Evolutionary conservation across 2,329 filamentous ascomycete genomes (phyloP), one percentile per base, ranked within the genome.

Genomic region (Colletotrichum paranaense): DNA sequence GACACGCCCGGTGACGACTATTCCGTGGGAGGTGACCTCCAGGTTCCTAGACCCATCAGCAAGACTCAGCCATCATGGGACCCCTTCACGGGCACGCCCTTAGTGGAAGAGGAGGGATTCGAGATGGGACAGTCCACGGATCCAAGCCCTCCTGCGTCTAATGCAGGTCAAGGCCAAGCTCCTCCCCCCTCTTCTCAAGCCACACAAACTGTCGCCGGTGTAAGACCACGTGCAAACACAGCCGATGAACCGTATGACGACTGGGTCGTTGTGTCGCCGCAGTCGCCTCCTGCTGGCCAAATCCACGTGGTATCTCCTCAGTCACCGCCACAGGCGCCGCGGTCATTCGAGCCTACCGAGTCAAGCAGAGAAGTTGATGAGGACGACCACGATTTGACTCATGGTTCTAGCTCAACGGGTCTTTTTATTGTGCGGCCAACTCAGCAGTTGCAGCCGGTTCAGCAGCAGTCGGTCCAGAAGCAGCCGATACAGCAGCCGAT

Each of bases 31-130:
- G 58, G 59, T 30, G 60, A 75, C 67, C 72, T 77, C 59, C 74
- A 75, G 53, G 59, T 77, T 28, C 77, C 80, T 22, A 76, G 78
- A n/a, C 79, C 81, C 32, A 81, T 82, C 38, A 78, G 79, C 64
- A 82, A 83, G 75, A 75, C 78, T 49, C 82, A 80, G 67, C 80
- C 80, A 16, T 79, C 79, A 56, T 81, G 80, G 79, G 79, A 84
- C 75, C 79, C 81, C 7, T 80, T 77, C 55, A 79, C 79, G 62
- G 79, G 78, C 9, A 79, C 81, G 57, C 80, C 81, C n/a, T 78
- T 84, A 55, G 77, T 81, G 57, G 81, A 85, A 74, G 82, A 84
- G 75, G 78, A 79, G 22, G 78, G 76, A 32, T 82, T 79, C 60
- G 79, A 82, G 24, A 78, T 77, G n/a, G 66, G 62, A 26, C 76